Evolutionary conservation across 148 eudicot genomes (phyloP), one percentile per base, ranked within the genome.

Genomic region (Oxyria digyna): DNA sequence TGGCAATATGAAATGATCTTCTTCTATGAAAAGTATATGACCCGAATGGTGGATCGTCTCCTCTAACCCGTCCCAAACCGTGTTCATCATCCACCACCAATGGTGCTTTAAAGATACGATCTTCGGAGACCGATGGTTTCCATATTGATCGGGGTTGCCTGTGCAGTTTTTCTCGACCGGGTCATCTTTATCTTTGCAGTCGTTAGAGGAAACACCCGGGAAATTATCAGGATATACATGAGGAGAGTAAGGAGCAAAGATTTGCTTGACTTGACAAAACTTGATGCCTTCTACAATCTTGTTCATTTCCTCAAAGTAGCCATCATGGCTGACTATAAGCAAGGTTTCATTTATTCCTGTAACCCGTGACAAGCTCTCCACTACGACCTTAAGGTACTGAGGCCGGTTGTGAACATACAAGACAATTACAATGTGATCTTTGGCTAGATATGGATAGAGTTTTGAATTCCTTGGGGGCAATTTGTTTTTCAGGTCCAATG

Each of bases 81-180:
- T 88, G 74, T 93, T 93, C 98, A 93, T 87, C 98, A 93, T 89
- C 98, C 98, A 93, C 98, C 98, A 93, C 98, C 98, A 93, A 75
- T 93, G 98, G 81, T 89, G 98, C 79, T 93, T 93, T 77, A 93
- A 75, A 0, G 96, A 89, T 65, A 93, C 98, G 65, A 89, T 93
- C 80, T 83, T 89, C 12, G 95, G 91, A 11, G 90, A 86, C 67
- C 96, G 74, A 67, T 86, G 85, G 67, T 89, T 89, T 46, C 98
- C 98, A 85, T 87, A 93, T 74, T 93, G 98, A 86, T 93, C 96
- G 0, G 91, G 84, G 35, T 75, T 86, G 37, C 91, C 98, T 24
- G 64, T 71, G 71, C 96, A 93, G 4, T 83, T 83, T 41, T 75
- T 76, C 74, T 75, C 71, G 31, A 41, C 52, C 6, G 89, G 76